Percentiles rank a stretch among this genome's conserved stretches.
Evolutionary conservation across 441 rosid genomes (phyloP).

Genomic region (Pelargonium hybrid): DNA sequence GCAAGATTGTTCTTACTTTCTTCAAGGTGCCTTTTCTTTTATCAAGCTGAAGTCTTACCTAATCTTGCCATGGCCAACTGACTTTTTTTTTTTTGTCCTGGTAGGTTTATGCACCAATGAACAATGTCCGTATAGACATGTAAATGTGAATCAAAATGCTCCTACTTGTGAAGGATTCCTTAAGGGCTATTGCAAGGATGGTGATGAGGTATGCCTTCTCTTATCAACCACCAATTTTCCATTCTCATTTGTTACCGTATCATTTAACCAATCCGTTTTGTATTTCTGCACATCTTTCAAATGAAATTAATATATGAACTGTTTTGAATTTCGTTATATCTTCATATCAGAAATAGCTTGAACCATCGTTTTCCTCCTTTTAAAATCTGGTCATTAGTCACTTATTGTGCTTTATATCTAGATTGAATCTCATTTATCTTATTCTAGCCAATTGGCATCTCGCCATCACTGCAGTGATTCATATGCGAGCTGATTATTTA

Average conservation of each 20-base stretch:
- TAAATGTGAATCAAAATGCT: constrained; percentile 78
- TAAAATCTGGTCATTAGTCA: background rate
- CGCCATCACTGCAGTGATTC: no score
- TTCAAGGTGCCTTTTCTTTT: constrained; percentile 56
- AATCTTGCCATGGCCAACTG: constrained; percentile 15
- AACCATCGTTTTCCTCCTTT: background rate
- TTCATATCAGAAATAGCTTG: background rate
- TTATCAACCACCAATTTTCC: background rate
- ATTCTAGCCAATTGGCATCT: background rate
- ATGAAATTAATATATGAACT: background rate
- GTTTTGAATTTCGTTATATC: no score
- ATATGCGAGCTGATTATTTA: no score
- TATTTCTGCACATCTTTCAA: background rate
- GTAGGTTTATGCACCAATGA: constrained; percentile 84
- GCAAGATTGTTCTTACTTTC: constrained; percentile 93
- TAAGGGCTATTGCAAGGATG: constrained; percentile 86
- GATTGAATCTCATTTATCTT: no score
- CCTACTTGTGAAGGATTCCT: constrained; percentile 77
- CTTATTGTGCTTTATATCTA: no score
- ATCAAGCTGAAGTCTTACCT: constrained; percentile 14
- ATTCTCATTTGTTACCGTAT: background rate
- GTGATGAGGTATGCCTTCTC: constrained; percentile 58
- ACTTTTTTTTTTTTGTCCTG: constrained; percentile 14
- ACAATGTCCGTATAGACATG: constrained; percentile 83
- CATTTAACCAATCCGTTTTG: background rate